Evolutionary conservation across 2,329 filamentous ascomycete genomes (phyloP).

Genomic region (Trichoderma pleuroti): DNA sequence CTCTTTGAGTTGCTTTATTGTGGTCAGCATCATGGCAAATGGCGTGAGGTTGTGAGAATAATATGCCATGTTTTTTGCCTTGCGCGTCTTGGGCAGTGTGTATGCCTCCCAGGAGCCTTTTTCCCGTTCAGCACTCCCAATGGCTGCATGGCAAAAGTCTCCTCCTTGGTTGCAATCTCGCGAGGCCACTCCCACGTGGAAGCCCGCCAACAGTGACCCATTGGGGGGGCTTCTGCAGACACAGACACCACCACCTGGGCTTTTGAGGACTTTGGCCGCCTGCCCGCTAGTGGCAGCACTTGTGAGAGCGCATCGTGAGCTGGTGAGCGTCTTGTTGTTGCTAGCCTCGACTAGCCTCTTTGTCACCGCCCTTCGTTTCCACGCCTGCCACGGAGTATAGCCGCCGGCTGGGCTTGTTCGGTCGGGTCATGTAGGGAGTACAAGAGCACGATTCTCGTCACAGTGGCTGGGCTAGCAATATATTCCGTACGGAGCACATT

Average conservation of each 20-base stretch:
- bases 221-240: background rate
- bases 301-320: background rate
- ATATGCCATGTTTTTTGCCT: background rate
- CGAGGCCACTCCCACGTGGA: conserved; percentile 18
- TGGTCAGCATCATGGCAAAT: conserved; percentile 9
- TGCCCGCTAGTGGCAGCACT: background rate
- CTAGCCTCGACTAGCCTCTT: conserved; percentile 7
- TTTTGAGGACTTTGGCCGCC: background rate
- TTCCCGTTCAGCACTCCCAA: conserved; percentile 10
- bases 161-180: background rate
- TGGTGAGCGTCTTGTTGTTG: background rate
- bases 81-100: background rate
- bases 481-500: conserved; percentile 10
- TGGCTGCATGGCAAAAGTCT: background rate
- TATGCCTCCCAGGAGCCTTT: background rate
- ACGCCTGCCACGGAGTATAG: too few species aligned
- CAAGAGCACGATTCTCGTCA: background rate
- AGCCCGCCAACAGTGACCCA: conserved; percentile 2
- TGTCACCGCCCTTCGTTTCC: conserved; percentile 8
- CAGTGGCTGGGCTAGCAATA: conserved; percentile 1
- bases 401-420: background rate
- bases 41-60: background rate
- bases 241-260: background rate
- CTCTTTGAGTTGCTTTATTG: background rate
- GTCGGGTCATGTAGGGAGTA: conserved; percentile 11